phyloP scores from a whole-genome alignment of 192 early-diverging fungal genomes.

The Linnemannia hyalina region DNA sequence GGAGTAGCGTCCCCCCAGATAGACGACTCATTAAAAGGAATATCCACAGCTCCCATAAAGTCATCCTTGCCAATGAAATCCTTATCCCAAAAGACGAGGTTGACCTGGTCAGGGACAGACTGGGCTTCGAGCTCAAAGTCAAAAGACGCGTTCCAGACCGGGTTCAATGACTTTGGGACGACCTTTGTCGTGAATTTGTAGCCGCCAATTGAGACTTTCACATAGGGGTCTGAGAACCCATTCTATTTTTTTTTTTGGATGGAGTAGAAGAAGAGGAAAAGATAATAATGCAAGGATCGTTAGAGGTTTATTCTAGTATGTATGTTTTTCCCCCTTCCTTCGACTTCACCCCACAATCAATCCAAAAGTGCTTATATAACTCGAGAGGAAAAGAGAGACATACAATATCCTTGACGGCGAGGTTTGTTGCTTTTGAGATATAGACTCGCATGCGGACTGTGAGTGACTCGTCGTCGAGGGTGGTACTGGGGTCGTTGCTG shows the following conservation, averaged over 20 bases:
- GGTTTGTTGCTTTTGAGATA: constrained; percentile 29
- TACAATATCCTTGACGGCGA: constrained; percentile 48
- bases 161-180: constrained; percentile 72
- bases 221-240: constrained; percentile 62
- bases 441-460: constrained; percentile 31
- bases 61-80: constrained; percentile 71
- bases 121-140: constrained; percentile 63
- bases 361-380: not conserved
- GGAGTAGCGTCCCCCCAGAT: constrained; percentile 59
- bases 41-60: constrained; percentile 73
- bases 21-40: constrained; percentile 67
- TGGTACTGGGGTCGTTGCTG: not conserved
- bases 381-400: not conserved
- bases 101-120: constrained; percentile 53
- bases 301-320: not conserved
- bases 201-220: constrained; percentile 66
- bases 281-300: not conserved
- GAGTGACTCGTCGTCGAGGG: not conserved
- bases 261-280: not conserved
- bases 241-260: constrained; percentile 28
- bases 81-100: constrained; percentile 77
- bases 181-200: constrained; percentile 71
- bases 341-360: not conserved
- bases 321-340: not conserved
- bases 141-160: constrained; percentile 73